Evolutionary conservation across 768 basidiomycete species (phyloP), one percentile per base, ranked within the genome.

Genomic region (Amanita muscaria): DNA sequence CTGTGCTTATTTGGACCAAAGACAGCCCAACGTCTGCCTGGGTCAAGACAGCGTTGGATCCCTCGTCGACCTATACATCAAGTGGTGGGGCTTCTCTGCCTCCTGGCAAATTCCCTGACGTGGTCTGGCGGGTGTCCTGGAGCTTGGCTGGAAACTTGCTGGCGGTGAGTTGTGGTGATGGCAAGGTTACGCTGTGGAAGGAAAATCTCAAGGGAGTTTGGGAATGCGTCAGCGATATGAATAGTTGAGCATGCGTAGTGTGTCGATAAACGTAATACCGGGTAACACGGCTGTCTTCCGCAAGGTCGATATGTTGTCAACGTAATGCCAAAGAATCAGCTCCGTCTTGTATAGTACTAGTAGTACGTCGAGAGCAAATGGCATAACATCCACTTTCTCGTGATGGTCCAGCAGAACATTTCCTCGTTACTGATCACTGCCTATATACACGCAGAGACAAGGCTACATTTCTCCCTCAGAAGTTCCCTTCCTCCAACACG

Each of bases 91-190:
- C 72, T 6, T 67, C 62, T 1, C 67, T 69, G 4, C 68, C 73
- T 5, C 68, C 77, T 12, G 87, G 87, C 18, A 91, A 86, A 60
- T 98, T 98, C 68, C 88, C 90, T 2, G 94, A 98, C 59, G 90
- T 92, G 4, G 92, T 97, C 19, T 99, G 94, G 96, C 78, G 93
- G n/a, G 91, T 97, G 25, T 90, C 88, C 35, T 99, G 96, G 96
- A 93, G 89, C 52, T 74, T 97, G 19, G 89, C 93, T 1, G 94
- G 94, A 14, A 98, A 97, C 58, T 76, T 99, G 41, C 72, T 99
- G 36, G 93, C 93, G 0, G 96, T 98, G 34, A 91, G 89, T 61
- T 94, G 91, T 62, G 93, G 92, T 8, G 96, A 99, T 58, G 94
- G 96, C 10, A 97, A 96, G 65, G 94, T 99, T 16, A 91, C 88